Evolutionary conservation across 148 eudicot genomes (phyloP).

Genomic region (Rhododendron kiyosumense): DNA sequence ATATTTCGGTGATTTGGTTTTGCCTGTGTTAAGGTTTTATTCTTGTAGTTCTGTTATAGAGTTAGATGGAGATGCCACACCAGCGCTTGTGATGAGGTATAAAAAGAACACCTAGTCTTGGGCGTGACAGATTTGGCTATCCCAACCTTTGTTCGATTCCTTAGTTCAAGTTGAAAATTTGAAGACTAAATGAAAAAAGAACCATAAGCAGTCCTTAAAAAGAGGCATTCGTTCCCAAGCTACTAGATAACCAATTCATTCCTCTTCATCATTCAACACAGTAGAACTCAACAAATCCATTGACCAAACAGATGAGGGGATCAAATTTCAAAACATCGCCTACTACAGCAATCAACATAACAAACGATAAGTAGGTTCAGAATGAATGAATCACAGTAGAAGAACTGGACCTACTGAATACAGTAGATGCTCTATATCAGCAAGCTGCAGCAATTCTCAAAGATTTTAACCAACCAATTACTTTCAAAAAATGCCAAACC

Average conservation of each 20-base stretch:
- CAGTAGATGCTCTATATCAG: not conserved
- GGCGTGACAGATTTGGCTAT: not conserved
- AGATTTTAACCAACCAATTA: not conserved
- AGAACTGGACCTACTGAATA: not conserved
- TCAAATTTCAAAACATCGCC: not conserved
- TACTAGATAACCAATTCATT: not conserved
- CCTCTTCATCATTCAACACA: not conserved
- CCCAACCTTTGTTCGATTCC: not conserved
- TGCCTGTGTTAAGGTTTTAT: not conserved
- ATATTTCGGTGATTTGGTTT: not conserved
- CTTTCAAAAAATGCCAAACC: not conserved
- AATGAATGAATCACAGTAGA: not conserved
- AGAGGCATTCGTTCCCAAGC: not conserved
- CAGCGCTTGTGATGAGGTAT: not conserved
- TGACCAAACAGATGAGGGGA: not conserved
- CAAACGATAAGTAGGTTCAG: not conserved
- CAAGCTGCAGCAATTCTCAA: not conserved
- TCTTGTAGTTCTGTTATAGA: not conserved
- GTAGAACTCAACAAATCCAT: not conserved
- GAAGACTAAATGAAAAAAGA: not conserved
- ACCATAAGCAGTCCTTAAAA: not conserved
- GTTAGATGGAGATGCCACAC: not conserved
- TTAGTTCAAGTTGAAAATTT: not conserved
- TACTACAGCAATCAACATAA: not conserved
- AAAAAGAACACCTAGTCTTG: not conserved